phyloP scores from a whole-genome alignment of 257 asterid species.

The Primulina eburnea region DNA sequence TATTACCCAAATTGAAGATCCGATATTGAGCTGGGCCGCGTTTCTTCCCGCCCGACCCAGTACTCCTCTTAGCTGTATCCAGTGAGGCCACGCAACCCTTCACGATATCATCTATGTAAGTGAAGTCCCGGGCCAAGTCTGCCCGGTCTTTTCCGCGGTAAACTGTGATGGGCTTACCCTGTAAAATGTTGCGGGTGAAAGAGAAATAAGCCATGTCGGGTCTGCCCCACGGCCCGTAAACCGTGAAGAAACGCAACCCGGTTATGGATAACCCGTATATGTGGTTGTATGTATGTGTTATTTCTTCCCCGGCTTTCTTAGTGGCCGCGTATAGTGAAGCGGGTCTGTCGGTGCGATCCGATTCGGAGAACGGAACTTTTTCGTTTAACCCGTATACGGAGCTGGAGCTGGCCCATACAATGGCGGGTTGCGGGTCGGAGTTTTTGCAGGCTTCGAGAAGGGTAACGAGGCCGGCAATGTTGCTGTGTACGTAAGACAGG shows the following conservation, averaged over 20 bases:
- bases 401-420: constrained; percentile 55
- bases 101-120: constrained; percentile 49
- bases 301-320: constrained; percentile 52
- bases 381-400: constrained; percentile 52
- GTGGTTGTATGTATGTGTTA: constrained; percentile 47
- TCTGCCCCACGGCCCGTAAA: constrained; percentile 55
- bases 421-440: constrained; percentile 46
- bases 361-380: constrained; percentile 44
- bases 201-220: constrained; percentile 60
- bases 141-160: constrained; percentile 43
- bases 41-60: constrained; percentile 58
- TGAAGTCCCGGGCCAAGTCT: constrained; percentile 49
- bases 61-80: constrained; percentile 50
- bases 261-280: constrained; percentile 46
- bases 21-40: constrained; percentile 46
- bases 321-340: constrained; percentile 54
- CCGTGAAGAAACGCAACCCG: constrained; percentile 51
- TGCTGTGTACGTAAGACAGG: constrained; percentile 46
- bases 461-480: constrained; percentile 43
- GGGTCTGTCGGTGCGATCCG: constrained; percentile 51
- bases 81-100: constrained; percentile 48
- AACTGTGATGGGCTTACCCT: constrained; percentile 43
- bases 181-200: constrained; percentile 38
- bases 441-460: constrained; percentile 40
- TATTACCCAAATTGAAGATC: constrained; percentile 51